These are phyloP conservation scores for Entomortierella beljakovae DNA, from an alignment of 192 early-diverging fungal species.

Conservation along the genomic window DNA sequence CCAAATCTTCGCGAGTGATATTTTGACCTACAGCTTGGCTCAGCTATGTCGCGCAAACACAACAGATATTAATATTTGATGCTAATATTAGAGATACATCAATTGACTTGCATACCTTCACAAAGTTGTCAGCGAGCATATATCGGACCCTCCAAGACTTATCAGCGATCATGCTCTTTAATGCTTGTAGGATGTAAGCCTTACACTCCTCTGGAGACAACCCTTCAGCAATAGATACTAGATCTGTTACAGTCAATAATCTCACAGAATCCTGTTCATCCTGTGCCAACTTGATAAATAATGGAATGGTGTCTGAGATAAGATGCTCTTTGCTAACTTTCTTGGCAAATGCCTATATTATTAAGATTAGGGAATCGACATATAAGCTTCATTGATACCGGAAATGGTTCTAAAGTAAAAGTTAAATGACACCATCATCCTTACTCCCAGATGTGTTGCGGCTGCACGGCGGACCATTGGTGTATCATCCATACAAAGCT, in stretches of 20 bases:
- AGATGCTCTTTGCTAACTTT: conserved; percentile 81
- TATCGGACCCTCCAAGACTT: conserved; percentile 99
- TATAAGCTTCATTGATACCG: not conserved
- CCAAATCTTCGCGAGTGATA: conserved; percentile 87
- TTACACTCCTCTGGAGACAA: conserved; percentile 84
- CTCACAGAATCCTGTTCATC: conserved; percentile 97
- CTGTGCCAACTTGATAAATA: conserved; percentile 86
- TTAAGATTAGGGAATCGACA: not conserved
- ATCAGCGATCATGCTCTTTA: conserved; percentile 85
- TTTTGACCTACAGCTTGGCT: conserved; percentile 82
- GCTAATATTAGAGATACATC: too few species aligned
- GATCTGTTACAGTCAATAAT: conserved; percentile 90
- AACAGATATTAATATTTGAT: too few species aligned
- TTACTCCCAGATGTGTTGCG: conserved; percentile 83
- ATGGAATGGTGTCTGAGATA: conserved; percentile 81
- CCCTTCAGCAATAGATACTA: conserved; percentile 90
- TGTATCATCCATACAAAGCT: conserved; percentile 92
- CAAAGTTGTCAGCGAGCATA: conserved; percentile 99
- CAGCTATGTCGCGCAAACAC: conserved; percentile 58
- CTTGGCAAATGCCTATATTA: conserved; percentile 73
- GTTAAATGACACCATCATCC: conserved; percentile 5
- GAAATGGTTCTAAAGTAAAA: not conserved
- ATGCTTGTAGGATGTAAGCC: conserved; percentile 74
- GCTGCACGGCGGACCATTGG: conserved; percentile 98
- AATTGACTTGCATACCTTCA: conserved; percentile 67